A percentile compares a stretch with the other conserved stretches of the same genome.
These are phyloP conservation scores for Aegilops umbellulata DNA, from an alignment of 176 grass and related monocot species.

Conservation along the genomic window DNA sequence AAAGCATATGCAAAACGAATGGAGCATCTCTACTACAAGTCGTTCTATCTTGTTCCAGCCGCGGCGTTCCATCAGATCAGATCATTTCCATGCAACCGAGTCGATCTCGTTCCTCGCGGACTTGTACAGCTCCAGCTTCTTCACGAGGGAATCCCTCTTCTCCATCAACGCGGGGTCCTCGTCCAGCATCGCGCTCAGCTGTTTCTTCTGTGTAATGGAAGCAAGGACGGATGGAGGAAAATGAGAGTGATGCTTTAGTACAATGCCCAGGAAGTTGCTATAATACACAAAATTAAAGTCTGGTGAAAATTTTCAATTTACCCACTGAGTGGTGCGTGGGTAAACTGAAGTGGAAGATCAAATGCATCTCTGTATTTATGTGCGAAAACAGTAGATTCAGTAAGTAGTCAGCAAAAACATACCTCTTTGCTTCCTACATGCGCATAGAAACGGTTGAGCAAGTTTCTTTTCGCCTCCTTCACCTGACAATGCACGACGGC, in stretches of 20 bases:
- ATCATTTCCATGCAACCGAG: conserved; percentile 96
- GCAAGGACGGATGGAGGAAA: background rate
- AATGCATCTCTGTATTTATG: background rate
- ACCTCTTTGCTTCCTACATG: conserved; percentile 97
- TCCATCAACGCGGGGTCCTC: conserved; percentile 97
- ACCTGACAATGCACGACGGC: conserved; percentile 95
- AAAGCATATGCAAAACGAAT: conserved; percentile 24
- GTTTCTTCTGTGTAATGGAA: conserved; percentile 73
- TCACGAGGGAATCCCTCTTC: conserved; percentile 90
- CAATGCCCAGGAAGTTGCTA: background rate
- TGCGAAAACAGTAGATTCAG: background rate
- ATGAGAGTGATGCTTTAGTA: background rate
- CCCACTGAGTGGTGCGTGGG: background rate
- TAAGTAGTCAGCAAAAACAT: conserved; percentile 7
- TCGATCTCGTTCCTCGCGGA: conserved; percentile 92
- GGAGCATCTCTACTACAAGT: conserved; percentile 23
- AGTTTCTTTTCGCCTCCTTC: conserved; percentile 77
- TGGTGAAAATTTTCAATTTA: background rate
- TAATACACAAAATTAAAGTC: background rate
- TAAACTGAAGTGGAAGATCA: background rate
- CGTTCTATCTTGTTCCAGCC: conserved; percentile 1
- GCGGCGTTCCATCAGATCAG: background rate
- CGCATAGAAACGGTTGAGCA: conserved; percentile 95
- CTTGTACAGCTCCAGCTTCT: conserved; percentile 96
- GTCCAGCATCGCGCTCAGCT: conserved; percentile 95